phyloP scores from a whole-genome alignment of 2,329 filamentous ascomycete species.

The Talaromyces sp. region DNA sequence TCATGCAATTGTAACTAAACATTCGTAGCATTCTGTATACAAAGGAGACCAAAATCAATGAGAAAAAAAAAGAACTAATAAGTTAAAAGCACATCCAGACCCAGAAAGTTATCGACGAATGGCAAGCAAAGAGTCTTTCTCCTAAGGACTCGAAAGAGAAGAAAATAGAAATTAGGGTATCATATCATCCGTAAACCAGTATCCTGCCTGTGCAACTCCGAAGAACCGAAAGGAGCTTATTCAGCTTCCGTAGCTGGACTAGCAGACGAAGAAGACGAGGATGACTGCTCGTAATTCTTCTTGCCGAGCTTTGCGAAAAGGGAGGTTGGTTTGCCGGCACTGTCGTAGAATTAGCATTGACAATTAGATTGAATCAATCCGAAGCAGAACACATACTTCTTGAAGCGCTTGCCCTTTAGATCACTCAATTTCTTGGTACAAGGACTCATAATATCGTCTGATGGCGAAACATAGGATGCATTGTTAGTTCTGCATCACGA shows the following conservation, averaged over 20 bases:
- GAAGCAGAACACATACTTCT: constrained; percentile 37
- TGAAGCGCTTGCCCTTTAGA: constrained; percentile 49
- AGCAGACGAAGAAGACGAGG: constrained; percentile 22
- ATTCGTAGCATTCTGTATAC: neutral
- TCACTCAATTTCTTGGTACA: constrained; percentile 50
- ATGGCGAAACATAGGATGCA: constrained; percentile 46
- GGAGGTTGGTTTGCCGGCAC: constrained; percentile 42
- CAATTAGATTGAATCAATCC: neutral
- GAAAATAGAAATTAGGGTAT: constrained; percentile 16
- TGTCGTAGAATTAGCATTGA: constrained; percentile 18
- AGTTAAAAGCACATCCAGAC: neutral
- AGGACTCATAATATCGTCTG: constrained; percentile 50
- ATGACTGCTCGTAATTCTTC: constrained; percentile 42
- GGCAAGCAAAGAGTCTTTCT: constrained; percentile 15
- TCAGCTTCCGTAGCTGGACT: constrained; percentile 9
- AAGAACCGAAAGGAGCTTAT: neutral
- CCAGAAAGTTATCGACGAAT: neutral
- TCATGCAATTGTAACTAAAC: neutral
- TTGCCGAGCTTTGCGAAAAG: constrained; percentile 48
- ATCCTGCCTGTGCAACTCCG: constrained; percentile 4
- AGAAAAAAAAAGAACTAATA: no score
- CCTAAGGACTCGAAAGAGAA: constrained; percentile 16
- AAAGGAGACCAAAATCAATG: neutral
- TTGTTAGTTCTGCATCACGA: constrained; percentile 25
- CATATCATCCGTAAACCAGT: constrained; percentile 13